phyloP scores from a whole-genome alignment of 805 yeast species.

The Sporopachydermia lactativora region DNA sequence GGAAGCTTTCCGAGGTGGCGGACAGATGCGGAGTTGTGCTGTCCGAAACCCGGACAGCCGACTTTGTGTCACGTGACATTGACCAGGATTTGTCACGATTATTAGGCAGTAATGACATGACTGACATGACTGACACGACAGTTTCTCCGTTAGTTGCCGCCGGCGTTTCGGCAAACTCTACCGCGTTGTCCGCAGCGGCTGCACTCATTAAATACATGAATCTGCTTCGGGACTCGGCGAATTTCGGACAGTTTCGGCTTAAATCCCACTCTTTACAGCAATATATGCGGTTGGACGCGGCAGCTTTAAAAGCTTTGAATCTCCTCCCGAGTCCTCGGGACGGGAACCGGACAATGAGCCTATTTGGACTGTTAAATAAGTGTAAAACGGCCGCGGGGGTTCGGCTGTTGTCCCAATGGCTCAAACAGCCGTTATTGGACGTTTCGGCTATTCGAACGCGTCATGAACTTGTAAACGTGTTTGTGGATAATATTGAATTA shows the following conservation, averaged over 20 bases:
- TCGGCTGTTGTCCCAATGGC: slow-evolving; percentile 81
- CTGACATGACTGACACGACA: slow-evolving; percentile 8
- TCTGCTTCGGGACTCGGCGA: slow-evolving; percentile 40
- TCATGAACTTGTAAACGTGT: slow-evolving; percentile 58
- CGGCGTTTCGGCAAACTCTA: slow-evolving; percentile 32
- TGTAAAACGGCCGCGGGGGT: slow-evolving; percentile 89
- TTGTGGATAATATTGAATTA: slow-evolving; percentile 55
- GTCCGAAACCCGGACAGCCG: slow-evolving; percentile 41
- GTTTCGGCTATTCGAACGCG: slow-evolving; percentile 44
- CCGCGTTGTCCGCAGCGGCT: slow-evolving; percentile 48
- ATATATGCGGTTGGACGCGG: slow-evolving; percentile 80
- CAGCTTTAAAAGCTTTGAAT: slow-evolving; percentile 81
- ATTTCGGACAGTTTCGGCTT: slow-evolving; percentile 36
- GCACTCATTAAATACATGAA: slow-evolving; percentile 61
- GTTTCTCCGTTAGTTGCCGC: slow-evolving; percentile 36
- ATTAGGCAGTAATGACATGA: slow-evolving; percentile 32
- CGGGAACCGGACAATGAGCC: slow-evolving; percentile 38
- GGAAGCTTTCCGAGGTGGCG: slow-evolving; percentile 55
- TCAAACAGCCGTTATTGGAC: slow-evolving; percentile 84
- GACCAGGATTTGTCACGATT: slow-evolving; percentile 69
- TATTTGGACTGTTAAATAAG: slow-evolving; percentile 74
- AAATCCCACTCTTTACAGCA: slow-evolving; percentile 59
- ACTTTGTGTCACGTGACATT: slow-evolving; percentile 50
- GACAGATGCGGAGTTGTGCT: slow-evolving; percentile 68
- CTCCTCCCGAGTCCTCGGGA: slow-evolving; percentile 51